Evolutionary conservation across 2,329 filamentous ascomycete species (phyloP).

Genomic region (Macrophomina phaseolina): DNA sequence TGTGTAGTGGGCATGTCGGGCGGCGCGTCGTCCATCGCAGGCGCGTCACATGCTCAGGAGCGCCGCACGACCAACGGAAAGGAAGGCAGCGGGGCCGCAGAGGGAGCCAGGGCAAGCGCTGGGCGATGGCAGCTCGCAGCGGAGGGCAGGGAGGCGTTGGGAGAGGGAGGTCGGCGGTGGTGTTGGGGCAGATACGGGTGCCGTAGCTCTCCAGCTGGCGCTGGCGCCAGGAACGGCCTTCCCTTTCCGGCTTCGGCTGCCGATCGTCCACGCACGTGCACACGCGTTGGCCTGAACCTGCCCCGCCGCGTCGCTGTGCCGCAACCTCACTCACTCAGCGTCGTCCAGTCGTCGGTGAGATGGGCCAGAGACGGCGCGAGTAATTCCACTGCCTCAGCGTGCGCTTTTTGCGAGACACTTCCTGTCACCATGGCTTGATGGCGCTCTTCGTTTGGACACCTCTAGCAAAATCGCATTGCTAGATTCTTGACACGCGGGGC

Average conservation of each 20-base stretch:
- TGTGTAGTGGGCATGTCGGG: slow-evolving; percentile 41
- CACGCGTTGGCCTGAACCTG: neutral
- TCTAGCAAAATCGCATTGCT: too few species aligned
- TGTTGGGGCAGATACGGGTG: neutral
- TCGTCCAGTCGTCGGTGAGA: neutral
- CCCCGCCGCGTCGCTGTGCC: neutral
- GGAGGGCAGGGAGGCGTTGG: neutral
- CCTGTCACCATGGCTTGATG: neutral
- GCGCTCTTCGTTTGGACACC: neutral
- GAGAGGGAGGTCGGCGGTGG: too few species aligned
- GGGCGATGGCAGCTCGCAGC: neutral
- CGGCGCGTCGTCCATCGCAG: slow-evolving; percentile 25
- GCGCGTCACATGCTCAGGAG: slow-evolving; percentile 8
- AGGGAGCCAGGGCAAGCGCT: neutral
- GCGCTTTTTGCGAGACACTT: too few species aligned
- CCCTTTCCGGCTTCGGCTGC: neutral
- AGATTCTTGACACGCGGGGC: too few species aligned
- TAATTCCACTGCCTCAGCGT: too few species aligned
- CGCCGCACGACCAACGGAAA: neutral
- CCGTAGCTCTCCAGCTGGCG: neutral
- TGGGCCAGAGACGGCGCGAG: neutral
- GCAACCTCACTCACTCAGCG: neutral
- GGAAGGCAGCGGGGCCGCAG: neutral
- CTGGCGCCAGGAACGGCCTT: neutral
- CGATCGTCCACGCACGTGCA: neutral